phyloP scores from a whole-genome alignment of 208 protist genomes.

The Wallacemonas sp. region DNA sequence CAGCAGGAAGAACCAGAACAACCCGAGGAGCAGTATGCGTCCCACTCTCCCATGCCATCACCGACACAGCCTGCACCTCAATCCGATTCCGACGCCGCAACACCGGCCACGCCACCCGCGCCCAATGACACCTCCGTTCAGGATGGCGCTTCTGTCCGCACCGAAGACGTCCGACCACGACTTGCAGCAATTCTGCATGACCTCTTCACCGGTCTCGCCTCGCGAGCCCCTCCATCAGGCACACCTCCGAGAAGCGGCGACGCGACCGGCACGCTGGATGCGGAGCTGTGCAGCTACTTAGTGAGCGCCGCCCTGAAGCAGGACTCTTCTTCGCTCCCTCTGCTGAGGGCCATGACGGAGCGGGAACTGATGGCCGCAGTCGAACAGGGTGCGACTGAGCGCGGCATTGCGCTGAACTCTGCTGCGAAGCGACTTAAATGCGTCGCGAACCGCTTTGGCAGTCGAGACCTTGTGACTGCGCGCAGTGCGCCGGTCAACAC shows the following conservation, averaged over 20 bases:
- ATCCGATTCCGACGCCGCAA: too few relatives aligned
- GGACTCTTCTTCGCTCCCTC: neutral
- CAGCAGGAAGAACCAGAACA: too few relatives aligned
- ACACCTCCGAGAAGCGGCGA: neutral
- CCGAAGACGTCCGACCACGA: too few relatives aligned
- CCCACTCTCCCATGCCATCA: too few relatives aligned
- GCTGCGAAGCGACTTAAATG: neutral
- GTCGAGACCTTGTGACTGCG: neutral
- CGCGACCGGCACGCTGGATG: neutral
- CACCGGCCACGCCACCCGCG: too few relatives aligned
- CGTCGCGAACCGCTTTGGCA: neutral
- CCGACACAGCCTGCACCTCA: too few relatives aligned
- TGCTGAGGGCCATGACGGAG: neutral
- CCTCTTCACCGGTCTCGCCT: neutral
- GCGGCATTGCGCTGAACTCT: neutral
- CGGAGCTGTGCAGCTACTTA: slow-evolving; percentile 5
- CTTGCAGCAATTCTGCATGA: too few relatives aligned
- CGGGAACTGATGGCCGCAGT: neutral
- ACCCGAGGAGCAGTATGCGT: too few relatives aligned
- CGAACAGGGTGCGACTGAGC: neutral
- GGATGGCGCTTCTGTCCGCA: too few relatives aligned
- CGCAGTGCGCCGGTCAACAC: neutral
- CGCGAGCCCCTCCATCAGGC: too few relatives aligned
- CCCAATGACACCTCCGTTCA: too few relatives aligned
- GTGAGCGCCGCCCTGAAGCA: neutral